Evolutionary conservation across 257 asterid genomes (phyloP), one percentile per base, ranked within the genome.

Genomic region (Nicotiana tomentosiformis): DNA sequence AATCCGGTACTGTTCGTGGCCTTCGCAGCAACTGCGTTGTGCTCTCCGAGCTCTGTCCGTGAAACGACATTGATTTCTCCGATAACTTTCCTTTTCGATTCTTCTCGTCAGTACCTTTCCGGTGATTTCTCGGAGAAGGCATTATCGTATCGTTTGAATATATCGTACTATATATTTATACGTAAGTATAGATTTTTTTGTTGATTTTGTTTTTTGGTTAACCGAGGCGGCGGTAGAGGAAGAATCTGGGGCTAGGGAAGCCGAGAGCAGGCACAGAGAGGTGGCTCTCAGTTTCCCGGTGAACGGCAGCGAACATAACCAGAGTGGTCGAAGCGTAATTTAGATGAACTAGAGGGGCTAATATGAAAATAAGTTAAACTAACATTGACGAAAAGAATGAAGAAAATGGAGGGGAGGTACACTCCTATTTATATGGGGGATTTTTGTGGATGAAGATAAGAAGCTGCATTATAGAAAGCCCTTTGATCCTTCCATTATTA

Each of bases 1-100:
- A 85, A 15, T 93, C 92, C 90, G 98, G 97, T 84, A 90, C 91
- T 82, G 98, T 93, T 83, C 93, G 85, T 76, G 97, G 95, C 89
- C 96, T 81, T 77, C 88, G 87, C 18, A 86, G 81, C 90, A 88
- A 39, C 66, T 4, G 77, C 76, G 83, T 69, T 7, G 66, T 82
- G 1, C 80, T 7, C 65, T 84, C 67, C 12, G 81, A 14, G 77
- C 85, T 81, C 74, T 89, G 88, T 7, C 88, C 90, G 79, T 86
- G 92, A 80, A 92, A 91, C 82, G 98, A 91, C 49, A 84, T 82
- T 57, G 96, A 88, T 77, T 87, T 92, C 86, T 92, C 95, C 78
- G 92, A 81, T 58, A 92, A 62, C 51, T 78, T 89, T 43, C 91
- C 92, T 88, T 86, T 91, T 84, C 86, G 82, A 81, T 77, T 89